Base-by-base conservation (phyloP, 2,329 filamentous ascomycete species). In the Penicillium sp. region DNA sequence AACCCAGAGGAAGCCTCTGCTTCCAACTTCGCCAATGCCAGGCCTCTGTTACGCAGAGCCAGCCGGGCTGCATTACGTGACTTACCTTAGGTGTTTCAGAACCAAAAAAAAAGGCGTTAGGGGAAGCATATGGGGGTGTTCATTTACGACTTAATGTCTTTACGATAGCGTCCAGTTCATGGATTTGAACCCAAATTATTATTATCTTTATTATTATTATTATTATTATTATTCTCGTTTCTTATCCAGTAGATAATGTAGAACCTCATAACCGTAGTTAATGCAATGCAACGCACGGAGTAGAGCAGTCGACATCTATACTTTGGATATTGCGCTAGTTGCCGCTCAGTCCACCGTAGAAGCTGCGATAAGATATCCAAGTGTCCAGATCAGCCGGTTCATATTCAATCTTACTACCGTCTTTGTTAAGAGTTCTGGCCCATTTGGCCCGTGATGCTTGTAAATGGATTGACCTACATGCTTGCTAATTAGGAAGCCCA, bases 261-360 rank as follows among this genome's bases (percentile, higher is more conserved):
- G 8, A 10, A 24, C 11, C 42, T 14, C 18, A 32, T 14, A 11
- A 16, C 13, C 16, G 13, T 34, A 46, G 29, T 18, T 18, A 22
- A 46, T 34, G 18, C n/a, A 43, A 31, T 13, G n/a, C 14, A 43
- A 18, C 13, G 16, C 14, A 35, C 10, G 8, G 18, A 14, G 13
- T 11, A 34, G 18, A 34, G 24, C 29, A 32, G n/a, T 29, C 29
- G 24, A 29, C 10, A 45, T 22, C 13, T 22, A 32, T 8, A 44
- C 10, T 32, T 57, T 31, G 29, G 57, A 45, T 32, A 32, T 51
- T 63, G 72, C 72, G 57, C 61, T 56, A 61, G 58, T 72, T 62
- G 72, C 67, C 67, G 68, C 66, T 60, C 50, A 62, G 67, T 61
- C 65, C 22, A 31, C 66, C 69, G 67, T 67, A 71, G 57, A 48